Percentiles rank a stretch among this genome's conserved stretches.
Evolutionary conservation across 495 filamentous ascomycete species (phyloP).

Genomic region (Talaromyces ruber): DNA sequence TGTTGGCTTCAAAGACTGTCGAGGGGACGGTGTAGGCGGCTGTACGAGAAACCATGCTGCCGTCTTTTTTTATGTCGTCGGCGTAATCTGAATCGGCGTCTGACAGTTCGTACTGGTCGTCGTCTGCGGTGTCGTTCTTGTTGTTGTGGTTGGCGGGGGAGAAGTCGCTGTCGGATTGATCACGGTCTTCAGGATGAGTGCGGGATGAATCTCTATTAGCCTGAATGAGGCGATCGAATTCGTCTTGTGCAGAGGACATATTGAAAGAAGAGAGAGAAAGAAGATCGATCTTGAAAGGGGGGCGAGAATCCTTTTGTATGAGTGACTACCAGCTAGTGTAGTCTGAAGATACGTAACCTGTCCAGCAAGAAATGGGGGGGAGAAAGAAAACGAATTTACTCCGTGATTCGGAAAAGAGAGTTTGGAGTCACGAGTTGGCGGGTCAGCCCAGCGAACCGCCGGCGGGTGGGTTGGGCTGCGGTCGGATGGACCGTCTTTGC

Average conservation of each 20-base stretch:
- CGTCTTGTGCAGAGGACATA: conserved; percentile 72
- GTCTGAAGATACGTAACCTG: background rate
- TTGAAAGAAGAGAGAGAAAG: conserved; percentile 18
- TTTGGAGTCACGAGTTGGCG: background rate
- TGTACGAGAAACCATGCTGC: conserved; percentile 34
- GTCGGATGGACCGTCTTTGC: background rate
- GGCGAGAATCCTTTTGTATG: background rate
- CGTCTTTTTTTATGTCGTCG: conserved; percentile 44
- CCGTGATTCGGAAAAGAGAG: background rate
- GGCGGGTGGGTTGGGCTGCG: background rate
- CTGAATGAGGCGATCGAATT: conserved; percentile 67
- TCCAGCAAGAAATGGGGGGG: background rate
- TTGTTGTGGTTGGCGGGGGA: conserved; percentile 20
- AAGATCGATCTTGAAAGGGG: background rate
- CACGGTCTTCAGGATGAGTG: conserved; percentile 52
- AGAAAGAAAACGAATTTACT: background rate
- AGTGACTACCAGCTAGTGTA: background rate
- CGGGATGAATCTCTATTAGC: conserved; percentile 37
- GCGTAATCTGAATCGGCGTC: conserved; percentile 42
- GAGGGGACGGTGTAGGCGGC: conserved; percentile 42
- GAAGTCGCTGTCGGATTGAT: conserved; percentile 13
- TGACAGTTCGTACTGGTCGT: conserved; percentile 8
- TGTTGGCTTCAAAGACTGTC: conserved; percentile 69
- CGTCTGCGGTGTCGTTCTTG: conserved; percentile 19
- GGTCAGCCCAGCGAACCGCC: background rate